Evolutionary conservation across 2,329 filamentous ascomycete species (phyloP).

Genomic region (Camillea tinctor): DNA sequence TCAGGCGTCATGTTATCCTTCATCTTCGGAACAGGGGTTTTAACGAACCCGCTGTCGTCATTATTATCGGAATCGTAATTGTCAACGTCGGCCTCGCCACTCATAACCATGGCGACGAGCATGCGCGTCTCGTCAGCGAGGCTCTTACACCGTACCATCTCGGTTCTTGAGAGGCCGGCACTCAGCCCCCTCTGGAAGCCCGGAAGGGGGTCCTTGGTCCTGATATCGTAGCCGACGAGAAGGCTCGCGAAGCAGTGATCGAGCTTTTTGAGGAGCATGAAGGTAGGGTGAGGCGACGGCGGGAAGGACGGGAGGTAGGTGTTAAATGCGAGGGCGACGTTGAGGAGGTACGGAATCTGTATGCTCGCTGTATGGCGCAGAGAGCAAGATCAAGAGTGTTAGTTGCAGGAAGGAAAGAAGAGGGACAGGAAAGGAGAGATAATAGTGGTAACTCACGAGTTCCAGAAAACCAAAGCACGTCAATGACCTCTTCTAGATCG

Average conservation of each 20-base stretch:
- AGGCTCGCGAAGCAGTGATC: slow-evolving; percentile 82
- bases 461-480: slow-evolving; percentile 82
- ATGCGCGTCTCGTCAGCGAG: slow-evolving; percentile 75
- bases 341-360: slow-evolving; percentile 81
- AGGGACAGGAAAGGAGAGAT: not conserved
- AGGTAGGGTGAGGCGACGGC: slow-evolving; percentile 64
- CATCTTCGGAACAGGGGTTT: slow-evolving; percentile 17
- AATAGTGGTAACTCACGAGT: slow-evolving; percentile 65
- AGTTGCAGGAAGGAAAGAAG: not conserved
- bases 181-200: slow-evolving; percentile 60
- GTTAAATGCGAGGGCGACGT: slow-evolving; percentile 69
- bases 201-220: slow-evolving; percentile 63
- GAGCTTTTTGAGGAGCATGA: slow-evolving; percentile 71
- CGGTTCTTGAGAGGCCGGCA: slow-evolving; percentile 71
- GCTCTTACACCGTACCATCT: slow-evolving; percentile 85
- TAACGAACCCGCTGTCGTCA: slow-evolving; percentile 31
- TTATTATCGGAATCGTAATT: slow-evolving; percentile 34
- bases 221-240: slow-evolving; percentile 64
- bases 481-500: slow-evolving; percentile 72
- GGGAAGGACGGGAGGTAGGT: slow-evolving; percentile 73
- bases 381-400: not conserved
- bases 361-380: slow-evolving; percentile 57
- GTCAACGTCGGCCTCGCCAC: slow-evolving; percentile 47
- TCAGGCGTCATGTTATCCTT: slow-evolving; percentile 34
- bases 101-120: slow-evolving; percentile 67